Base-by-base conservation (phyloP, 108 stramenopile species). In the Nitzschia sp. region DNA sequence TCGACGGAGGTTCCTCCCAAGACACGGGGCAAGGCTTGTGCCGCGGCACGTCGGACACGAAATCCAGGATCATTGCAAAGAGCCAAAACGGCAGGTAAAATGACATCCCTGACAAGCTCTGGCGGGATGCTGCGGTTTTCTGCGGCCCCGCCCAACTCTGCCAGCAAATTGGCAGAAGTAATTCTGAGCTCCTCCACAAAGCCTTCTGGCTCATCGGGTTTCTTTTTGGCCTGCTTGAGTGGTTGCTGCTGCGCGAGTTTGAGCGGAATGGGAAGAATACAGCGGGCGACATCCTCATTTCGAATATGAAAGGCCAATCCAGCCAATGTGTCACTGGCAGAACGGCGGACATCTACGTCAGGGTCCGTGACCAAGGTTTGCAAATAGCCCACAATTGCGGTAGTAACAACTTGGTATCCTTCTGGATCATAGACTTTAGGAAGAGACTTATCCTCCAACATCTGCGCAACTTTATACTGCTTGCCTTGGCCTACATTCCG, bases 61-160 rank as follows among this genome's bases (percentile, higher is more conserved):
- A 99, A 97, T 51, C 90, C 90, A 14, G 88, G 89, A 82, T 99
- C 97, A 64, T 89, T 83, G 12, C 93, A 85, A 25, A 99, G 77
- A 19, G 86, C 75, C 10, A 95, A 68, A 34, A 98, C 78, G 14
- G 95, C 88, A 1, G 96, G 95, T 20, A 87, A 68, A 50, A 98
- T 67, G 24, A 69, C 24, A 17, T 78, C 54, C 14, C 78, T 50
- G 21, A 83, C 77, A 0, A 85, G 44, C 9, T 82, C 67, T 12
- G 81, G 65, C 0, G 87, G 65, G 21, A 85, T 65, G 19, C 52
- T 38, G 3, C 57, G 57, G 40, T 60, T 63, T 65, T 80, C 77
- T 12, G 63, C 88, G 58, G 74, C 84, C 38, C 82, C 89, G 41
- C 77, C 86, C 55, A 97, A 60, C 51, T 96, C 92, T 15, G 92